Evolutionary conservation across 2,329 filamentous ascomycete species (phyloP).

Genomic region (Neocatenulostroma microsporum): DNA sequence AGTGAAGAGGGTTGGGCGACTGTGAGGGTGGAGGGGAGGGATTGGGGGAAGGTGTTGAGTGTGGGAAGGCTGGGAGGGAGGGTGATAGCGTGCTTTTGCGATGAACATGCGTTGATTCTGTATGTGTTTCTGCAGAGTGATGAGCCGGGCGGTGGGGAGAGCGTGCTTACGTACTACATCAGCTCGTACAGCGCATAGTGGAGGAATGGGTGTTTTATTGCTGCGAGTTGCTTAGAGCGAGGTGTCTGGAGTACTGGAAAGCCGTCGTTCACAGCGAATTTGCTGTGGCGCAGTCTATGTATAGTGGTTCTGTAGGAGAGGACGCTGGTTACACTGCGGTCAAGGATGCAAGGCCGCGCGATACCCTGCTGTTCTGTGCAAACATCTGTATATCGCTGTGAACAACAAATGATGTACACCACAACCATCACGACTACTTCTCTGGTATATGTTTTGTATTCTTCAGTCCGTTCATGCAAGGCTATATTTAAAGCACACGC

Average conservation of each 20-base stretch:
- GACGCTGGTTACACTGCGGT: not conserved
- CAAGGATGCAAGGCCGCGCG: not conserved
- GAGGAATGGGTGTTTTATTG: too few species aligned
- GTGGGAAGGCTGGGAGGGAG: slow-evolving; percentile 81
- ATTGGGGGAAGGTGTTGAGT: slow-evolving; percentile 91
- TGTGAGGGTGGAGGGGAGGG: slow-evolving; percentile 83
- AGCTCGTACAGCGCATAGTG: slow-evolving; percentile 46
- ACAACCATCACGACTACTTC: not conserved
- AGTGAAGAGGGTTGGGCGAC: slow-evolving; percentile 80
- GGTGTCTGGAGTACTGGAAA: not conserved
- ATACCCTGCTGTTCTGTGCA: too few species aligned
- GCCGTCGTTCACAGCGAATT: not conserved
- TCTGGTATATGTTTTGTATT: slow-evolving; percentile 1
- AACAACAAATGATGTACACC: not conserved
- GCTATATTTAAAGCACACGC: too few species aligned
- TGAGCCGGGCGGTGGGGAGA: slow-evolving; percentile 62
- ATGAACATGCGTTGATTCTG: slow-evolving; percentile 71
- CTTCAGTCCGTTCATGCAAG: too few species aligned
- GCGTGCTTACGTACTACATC: slow-evolving; percentile 63
- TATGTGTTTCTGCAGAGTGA: slow-evolving; percentile 65
- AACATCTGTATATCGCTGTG: not conserved
- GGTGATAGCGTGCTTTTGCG: slow-evolving; percentile 84
- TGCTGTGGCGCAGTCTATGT: not conserved
- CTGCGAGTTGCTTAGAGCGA: not conserved
- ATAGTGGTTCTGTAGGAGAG: not conserved